phyloP scores from a whole-genome alignment of 768 basidiomycete species.

The Termitomyces sp. region DNA sequence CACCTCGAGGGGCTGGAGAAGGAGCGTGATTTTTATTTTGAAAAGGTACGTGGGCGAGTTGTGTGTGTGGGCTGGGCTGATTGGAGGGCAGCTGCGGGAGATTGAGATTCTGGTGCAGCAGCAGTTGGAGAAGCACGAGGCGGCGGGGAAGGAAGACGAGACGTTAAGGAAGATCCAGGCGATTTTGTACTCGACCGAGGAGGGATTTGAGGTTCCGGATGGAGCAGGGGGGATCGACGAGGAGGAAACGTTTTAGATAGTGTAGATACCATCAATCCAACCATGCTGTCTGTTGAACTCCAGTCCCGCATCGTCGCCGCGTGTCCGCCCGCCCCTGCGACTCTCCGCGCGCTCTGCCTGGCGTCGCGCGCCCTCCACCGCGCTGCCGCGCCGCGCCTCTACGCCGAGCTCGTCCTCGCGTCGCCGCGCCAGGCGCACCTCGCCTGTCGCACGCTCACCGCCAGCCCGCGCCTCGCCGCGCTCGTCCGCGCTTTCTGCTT shows the following conservation, averaged over 20 bases:
- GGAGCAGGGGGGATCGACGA: slow-evolving; percentile 51
- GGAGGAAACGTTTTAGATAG: slow-evolving; percentile 67
- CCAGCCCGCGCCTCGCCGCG: not conserved
- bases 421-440: not conserved
- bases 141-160: slow-evolving; percentile 48
- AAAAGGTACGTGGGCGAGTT: slow-evolving; percentile 58
- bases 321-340: too few relatives aligned
- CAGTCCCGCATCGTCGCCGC: too few relatives aligned
- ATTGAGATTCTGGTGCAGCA: slow-evolving; percentile 93
- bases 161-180: slow-evolving; percentile 78
- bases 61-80: not conserved
- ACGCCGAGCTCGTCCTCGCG: not conserved
- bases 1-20: slow-evolving; percentile 92
- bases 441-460: not conserved
- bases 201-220: slow-evolving; percentile 91
- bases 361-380: not conserved
- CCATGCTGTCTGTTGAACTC: too few relatives aligned
- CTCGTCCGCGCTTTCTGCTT: not conserved
- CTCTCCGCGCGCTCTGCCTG: not conserved
- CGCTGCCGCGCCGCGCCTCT: not conserved
- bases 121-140: slow-evolving; percentile 60
- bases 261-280: too few relatives aligned
- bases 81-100: slow-evolving; percentile 70
- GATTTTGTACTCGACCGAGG: slow-evolving; percentile 95
- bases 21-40: slow-evolving; percentile 98